Conservation (phyloP, 352 stramenopile genomes). For the Globisporangium carolinianum region DNA sequence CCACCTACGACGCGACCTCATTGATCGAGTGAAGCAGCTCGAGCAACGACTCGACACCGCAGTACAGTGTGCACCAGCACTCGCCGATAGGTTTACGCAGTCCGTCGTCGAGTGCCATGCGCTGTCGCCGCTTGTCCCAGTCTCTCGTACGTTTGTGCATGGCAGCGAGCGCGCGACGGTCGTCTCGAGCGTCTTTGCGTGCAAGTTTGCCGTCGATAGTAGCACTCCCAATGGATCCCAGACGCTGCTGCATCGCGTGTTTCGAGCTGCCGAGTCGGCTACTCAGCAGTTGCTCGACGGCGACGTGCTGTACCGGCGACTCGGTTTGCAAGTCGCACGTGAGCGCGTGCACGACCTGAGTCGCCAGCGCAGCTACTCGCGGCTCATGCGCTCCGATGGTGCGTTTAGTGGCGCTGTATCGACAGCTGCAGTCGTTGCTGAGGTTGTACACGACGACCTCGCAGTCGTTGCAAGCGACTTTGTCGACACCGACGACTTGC, state of each 20-base stretch:
- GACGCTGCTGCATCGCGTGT: slow-evolving; percentile 26
- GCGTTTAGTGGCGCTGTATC: slow-evolving; percentile 29
- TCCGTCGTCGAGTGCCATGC: slow-evolving; percentile 20
- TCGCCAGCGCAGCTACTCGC: slow-evolving; percentile 25
- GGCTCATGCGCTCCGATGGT: slow-evolving; percentile 29
- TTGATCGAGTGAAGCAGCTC: slow-evolving; percentile 20
- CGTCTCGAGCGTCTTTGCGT: slow-evolving; percentile 49
- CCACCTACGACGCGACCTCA: slow-evolving; percentile 13
- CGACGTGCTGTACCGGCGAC: slow-evolving; percentile 18
- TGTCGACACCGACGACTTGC: slow-evolving; percentile 37
- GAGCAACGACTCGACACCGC: slow-evolving; percentile 23
- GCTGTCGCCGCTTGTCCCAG: slow-evolving; percentile 24
- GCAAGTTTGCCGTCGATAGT: slow-evolving; percentile 25
- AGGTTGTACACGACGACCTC: slow-evolving; percentile 30
- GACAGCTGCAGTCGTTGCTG: slow-evolving; percentile 28
- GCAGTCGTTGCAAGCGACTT: slow-evolving; percentile 35
- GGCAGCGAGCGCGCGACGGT: slow-evolving; percentile 19
- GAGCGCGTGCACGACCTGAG: slow-evolving; percentile 29
- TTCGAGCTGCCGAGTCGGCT: slow-evolving; percentile 16
- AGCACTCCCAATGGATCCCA: neutral
- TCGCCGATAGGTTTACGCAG: slow-evolving; percentile 33
- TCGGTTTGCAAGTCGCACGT: slow-evolving; percentile 24
- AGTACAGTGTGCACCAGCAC: slow-evolving; percentile 16
- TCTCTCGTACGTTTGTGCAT: slow-evolving; percentile 29
- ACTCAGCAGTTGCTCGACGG: neutral